phyloP scores from a whole-genome alignment of 2,329 filamentous ascomycete species.

The Chrysoporthe austroafricana region DNA sequence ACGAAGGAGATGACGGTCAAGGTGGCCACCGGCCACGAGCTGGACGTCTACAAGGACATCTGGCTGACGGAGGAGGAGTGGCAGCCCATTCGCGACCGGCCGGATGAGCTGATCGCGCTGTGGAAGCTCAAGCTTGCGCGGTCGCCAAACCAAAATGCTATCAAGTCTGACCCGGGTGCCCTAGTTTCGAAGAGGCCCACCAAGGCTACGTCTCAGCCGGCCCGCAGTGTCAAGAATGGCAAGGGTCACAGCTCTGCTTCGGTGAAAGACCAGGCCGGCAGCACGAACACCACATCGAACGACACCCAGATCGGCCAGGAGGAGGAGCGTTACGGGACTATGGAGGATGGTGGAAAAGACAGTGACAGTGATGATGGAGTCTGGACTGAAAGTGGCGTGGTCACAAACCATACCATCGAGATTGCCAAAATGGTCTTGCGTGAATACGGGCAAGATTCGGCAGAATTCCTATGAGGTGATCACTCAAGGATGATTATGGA shows the following conservation, averaged over 20 bases:
- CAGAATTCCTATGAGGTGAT: not conserved
- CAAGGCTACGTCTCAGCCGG: not conserved
- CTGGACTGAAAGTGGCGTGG: not conserved
- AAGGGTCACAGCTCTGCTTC: too few relatives aligned
- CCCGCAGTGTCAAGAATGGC: too few relatives aligned
- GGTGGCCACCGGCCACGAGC: not conserved
- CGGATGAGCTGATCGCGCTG: not conserved
- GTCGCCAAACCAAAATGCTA: not conserved
- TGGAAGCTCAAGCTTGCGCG: not conserved
- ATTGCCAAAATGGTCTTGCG: not conserved
- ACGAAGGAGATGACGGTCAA: not conserved
- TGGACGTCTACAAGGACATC: slow-evolving; percentile 5
- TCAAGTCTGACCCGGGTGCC: not conserved
- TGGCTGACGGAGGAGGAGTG: slow-evolving; percentile 8
- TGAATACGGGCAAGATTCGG: not conserved
- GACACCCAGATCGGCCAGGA: too few relatives aligned
- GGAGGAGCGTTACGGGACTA: too few relatives aligned
- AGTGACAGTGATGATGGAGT: not conserved
- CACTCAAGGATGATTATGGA: not conserved
- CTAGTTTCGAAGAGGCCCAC: not conserved
- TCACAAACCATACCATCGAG: not conserved
- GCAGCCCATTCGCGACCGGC: not conserved
- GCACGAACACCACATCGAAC: too few relatives aligned
- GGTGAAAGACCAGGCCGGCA: too few relatives aligned
- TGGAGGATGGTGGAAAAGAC: not conserved